These are phyloP conservation scores for Exophiala sp. DNA, from an alignment of 2,329 filamentous ascomycete genomes.

Conservation along the genomic window DNA sequence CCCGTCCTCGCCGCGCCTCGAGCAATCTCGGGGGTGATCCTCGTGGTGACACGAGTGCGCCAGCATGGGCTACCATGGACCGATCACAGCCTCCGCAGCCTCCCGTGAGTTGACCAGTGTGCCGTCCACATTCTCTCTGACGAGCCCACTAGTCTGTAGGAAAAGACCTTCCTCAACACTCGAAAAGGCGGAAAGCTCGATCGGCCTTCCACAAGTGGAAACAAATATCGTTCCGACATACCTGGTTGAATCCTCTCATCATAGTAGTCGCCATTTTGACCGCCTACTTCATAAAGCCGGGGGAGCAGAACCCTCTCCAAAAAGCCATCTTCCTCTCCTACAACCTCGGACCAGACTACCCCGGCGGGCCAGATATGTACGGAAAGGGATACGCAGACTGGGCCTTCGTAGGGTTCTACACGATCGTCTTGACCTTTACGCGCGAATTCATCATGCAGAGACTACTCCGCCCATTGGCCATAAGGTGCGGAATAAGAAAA, in stretches of 20 bases:
- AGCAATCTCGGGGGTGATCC: slow-evolving; percentile 46
- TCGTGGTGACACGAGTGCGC: slow-evolving; percentile 45
- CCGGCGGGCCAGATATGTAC: slow-evolving; percentile 58
- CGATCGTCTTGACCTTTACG: slow-evolving; percentile 76
- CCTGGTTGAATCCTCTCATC: slow-evolving; percentile 63
- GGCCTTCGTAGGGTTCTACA: slow-evolving; percentile 80
- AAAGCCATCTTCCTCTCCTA: slow-evolving; percentile 83
- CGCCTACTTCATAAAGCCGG: slow-evolving; percentile 68
- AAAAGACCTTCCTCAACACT: slow-evolving; percentile 33
- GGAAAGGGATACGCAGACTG: slow-evolving; percentile 77
- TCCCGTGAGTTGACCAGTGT: slow-evolving; percentile 13
- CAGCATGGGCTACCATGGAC: slow-evolving; percentile 46
- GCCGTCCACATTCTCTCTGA: slow-evolving; percentile 1
- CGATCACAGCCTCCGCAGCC: slow-evolving; percentile 32
- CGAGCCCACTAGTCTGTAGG: slow-evolving; percentile 12
- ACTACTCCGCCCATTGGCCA: slow-evolving; percentile 68
- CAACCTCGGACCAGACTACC: slow-evolving; percentile 54
- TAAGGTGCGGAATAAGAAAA: slow-evolving; percentile 60
- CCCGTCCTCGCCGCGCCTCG: slow-evolving; percentile 39
- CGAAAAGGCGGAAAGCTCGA: slow-evolving; percentile 44
- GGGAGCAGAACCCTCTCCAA: slow-evolving; percentile 68
- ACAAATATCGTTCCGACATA: slow-evolving; percentile 40
- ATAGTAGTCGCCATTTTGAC: slow-evolving; percentile 59
- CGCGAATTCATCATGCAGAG: slow-evolving; percentile 90
- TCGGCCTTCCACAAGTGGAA: slow-evolving; percentile 44